Conservation (phyloP, 2,329 filamentous ascomycete species). For the Aplosporella prunicola region DNA sequence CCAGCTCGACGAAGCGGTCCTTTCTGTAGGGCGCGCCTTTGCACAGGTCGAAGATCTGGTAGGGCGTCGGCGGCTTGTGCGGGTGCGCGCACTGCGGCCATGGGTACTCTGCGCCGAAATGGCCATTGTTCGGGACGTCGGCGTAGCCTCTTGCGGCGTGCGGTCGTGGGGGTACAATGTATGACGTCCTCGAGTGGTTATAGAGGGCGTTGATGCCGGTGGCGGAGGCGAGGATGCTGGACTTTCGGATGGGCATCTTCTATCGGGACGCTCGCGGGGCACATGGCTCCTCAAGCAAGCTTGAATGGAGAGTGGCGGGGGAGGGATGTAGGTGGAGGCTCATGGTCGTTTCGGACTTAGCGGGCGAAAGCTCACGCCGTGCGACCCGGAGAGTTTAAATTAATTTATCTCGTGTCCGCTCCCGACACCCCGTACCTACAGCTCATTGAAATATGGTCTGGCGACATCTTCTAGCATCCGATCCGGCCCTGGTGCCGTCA, state of each 20-base stretch:
- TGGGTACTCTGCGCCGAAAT: constrained; percentile 12
- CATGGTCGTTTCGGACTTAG: not conserved
- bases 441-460: too few relatives aligned
- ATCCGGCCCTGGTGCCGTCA: too few relatives aligned
- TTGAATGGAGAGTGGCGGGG: not conserved
- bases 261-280: not conserved
- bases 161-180: constrained; percentile 20
- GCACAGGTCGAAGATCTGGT: constrained; percentile 68
- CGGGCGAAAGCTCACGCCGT: too few relatives aligned
- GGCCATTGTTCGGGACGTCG: constrained; percentile 15
- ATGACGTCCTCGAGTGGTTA: constrained; percentile 33
- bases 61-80: constrained; percentile 59
- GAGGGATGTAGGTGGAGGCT: not conserved
- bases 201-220: constrained; percentile 16
- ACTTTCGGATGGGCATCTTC: constrained; percentile 31
- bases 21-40: constrained; percentile 68
- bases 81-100: constrained; percentile 28
- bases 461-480: too few relatives aligned
- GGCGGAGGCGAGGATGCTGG: constrained; percentile 22
- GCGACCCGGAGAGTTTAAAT: too few relatives aligned
- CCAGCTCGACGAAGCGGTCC: constrained; percentile 74
- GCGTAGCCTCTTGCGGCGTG: constrained; percentile 19
- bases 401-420: too few relatives aligned
- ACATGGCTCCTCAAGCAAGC: constrained; percentile 8
- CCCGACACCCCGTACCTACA: too few relatives aligned